Evolutionary conservation across 129 eudicot species (phyloP), one percentile per base, ranked within the genome.

Genomic region (Flaveria ramosissima): DNA sequence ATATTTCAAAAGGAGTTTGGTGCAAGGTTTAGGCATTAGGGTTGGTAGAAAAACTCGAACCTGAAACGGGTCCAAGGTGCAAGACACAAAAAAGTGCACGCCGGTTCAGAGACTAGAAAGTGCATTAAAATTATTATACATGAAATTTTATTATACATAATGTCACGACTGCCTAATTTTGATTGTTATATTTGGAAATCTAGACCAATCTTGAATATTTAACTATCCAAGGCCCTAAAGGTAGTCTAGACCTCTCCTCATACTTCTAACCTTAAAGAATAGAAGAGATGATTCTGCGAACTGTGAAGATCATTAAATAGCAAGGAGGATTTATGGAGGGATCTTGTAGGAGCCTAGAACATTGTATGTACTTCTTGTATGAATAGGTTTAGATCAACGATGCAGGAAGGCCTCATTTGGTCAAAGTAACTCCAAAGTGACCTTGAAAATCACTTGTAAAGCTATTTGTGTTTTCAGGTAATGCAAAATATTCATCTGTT

Each of bases 11-110:
- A 59, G 64, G 24, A 30, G 12, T 59, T 59, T 21, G 36, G 64
- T 30, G 64, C 15, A 15, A 59, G 64, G 61, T 55, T 55, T 59
- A 59, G 64, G 64, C 64, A 55, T 55, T 55, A 59, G 64, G 64
- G 64, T 9, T 59, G 64, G 15, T 10, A 24, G 67, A 60, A 24
- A 60, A 24, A 60, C 4, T 0, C 0, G 12, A 60, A 13, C 67
- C n/a, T 3, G 13, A 13, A 60, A 1, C 17, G 41, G 27, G 67
- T 36, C 41, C 1, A 60, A 39, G 12, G 13, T 2, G 65, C 26
- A 2, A 59, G 26, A 23, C n/a, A 8, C 6, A 9, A 24, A 9
- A 24, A 12, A 60, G 3, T 4, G 9, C 17, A 12, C 1, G 2
- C 41, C 1, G 41, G 41, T 36, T 36, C 41, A 36, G 7, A 36